Evolutionary conservation across 192 early-diverging fungal genomes (phyloP).

Genomic region (Coemansia sp.): DNA sequence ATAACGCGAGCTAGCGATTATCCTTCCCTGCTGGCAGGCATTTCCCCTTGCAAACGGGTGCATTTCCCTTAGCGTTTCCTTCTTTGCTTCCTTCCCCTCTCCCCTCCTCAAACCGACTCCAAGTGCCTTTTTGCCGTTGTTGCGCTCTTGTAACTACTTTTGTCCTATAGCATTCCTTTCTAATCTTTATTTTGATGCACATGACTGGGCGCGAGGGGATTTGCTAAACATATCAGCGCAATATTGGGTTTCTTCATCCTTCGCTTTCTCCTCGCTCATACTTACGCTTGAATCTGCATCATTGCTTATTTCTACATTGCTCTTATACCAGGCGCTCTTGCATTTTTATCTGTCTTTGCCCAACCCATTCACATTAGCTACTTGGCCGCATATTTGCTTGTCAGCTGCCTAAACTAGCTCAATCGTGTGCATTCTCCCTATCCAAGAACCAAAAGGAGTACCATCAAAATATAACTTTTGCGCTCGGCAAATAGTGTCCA

Average conservation of each 20-base stretch:
- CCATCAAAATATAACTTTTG: too few relatives aligned
- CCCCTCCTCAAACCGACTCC: background rate
- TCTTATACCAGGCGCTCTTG: too few relatives aligned
- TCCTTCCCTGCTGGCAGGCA: background rate
- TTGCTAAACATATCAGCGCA: background rate
- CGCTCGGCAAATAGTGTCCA: too few relatives aligned
- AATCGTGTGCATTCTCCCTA: too few relatives aligned
- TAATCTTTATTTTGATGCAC: background rate
- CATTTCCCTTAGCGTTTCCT: background rate
- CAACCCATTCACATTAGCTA: background rate
- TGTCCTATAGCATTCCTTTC: background rate
- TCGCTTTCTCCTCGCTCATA: too few relatives aligned
- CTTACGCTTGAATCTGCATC: background rate
- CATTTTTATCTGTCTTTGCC: too few relatives aligned
- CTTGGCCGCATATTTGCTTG: background rate
- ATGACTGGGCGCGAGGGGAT: background rate
- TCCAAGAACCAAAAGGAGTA: too few relatives aligned
- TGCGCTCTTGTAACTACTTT: background rate
- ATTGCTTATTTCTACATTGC: constrained; percentile 2
- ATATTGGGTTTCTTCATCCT: background rate
- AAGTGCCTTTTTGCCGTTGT: background rate
- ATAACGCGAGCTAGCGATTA: background rate
- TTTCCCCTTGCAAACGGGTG: background rate
- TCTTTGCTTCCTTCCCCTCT: background rate
- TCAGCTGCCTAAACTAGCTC: background rate